A percentile compares a stretch with the other conserved stretches of the same genome.
Evolutionary conservation across 192 early-diverging fungal genomes (phyloP).

Genomic region (Backusella australiensis): DNA sequence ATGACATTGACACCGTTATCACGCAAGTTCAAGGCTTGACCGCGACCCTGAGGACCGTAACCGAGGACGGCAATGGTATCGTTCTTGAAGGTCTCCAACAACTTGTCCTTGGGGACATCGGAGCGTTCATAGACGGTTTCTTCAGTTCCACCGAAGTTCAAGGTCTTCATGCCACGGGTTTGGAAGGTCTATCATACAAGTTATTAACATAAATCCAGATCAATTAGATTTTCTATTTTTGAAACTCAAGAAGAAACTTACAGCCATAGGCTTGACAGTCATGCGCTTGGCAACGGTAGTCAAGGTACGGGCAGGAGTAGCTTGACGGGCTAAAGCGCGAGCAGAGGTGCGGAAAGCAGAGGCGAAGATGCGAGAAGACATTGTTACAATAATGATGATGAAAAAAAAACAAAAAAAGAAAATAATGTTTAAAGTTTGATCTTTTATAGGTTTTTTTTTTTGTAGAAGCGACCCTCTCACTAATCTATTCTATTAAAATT

Average conservation of each 20-base stretch:
- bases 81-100: conserved; percentile 86
- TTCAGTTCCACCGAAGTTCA: conserved; percentile 90
- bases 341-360: conserved; percentile 5
- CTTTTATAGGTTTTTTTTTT: conserved; percentile 1
- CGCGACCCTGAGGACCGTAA: conserved; percentile 95
- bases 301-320: background rate
- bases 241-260: background rate
- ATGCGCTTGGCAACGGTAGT: background rate
- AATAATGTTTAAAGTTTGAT: background rate
- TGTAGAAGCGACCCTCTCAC: background rate
- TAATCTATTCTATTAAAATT: background rate
- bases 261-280: background rate
- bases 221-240: background rate
- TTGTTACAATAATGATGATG: background rate
- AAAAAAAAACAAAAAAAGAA: background rate
- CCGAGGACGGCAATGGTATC: conserved; percentile 92
- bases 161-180: conserved; percentile 83
- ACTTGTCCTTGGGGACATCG: conserved; percentile 92
- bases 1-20: conserved; percentile 98
- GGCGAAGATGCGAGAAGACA: background rate
- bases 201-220: background rate
- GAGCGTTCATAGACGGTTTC: conserved; percentile 94
- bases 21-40: conserved; percentile 93
- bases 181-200: conserved; percentile 43
- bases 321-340: background rate